These are phyloP conservation scores for Echeveria elegans DNA, from an alignment of 164 flowering plant species.

Conservation along the genomic window DNA sequence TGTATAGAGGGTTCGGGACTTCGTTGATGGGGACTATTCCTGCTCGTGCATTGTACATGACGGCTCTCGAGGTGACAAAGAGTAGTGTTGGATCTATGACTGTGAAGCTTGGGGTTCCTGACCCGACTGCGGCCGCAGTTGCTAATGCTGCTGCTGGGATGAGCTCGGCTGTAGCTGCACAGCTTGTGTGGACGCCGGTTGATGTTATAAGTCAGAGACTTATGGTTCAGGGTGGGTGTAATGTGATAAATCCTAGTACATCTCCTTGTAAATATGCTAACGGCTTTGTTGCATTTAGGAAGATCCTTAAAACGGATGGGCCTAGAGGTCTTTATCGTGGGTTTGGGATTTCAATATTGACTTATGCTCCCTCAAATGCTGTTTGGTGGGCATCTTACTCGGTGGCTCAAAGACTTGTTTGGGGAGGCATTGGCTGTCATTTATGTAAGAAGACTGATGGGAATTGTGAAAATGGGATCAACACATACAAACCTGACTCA, in stretches of 20 bases:
- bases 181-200: slow-evolving; percentile 55
- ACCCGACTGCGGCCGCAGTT: slow-evolving; percentile 30
- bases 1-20: slow-evolving; percentile 24
- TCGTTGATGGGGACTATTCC: slow-evolving; percentile 50
- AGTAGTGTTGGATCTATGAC: slow-evolving; percentile 37
- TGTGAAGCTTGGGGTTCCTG: slow-evolving; percentile 25
- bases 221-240: slow-evolving; percentile 43
- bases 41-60: slow-evolving; percentile 13
- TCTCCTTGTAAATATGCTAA: slow-evolving; percentile 23
- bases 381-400: slow-evolving; percentile 61
- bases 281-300: slow-evolving; percentile 44
- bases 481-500: slow-evolving; percentile 33
- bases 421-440: slow-evolving; percentile 45
- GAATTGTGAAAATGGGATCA: slow-evolving; percentile 14
- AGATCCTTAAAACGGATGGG: slow-evolving; percentile 34
- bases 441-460: slow-evolving; percentile 23
- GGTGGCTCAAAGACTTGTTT: slow-evolving; percentile 40
- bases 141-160: slow-evolving; percentile 50
- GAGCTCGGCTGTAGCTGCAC: slow-evolving; percentile 50
- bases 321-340: slow-evolving; percentile 43
- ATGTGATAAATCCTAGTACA: slow-evolving; percentile 9
- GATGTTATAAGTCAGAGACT: slow-evolving; percentile 19
- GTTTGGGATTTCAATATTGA: slow-evolving; percentile 41
- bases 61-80: slow-evolving; percentile 51
- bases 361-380: slow-evolving; percentile 55